These are phyloP conservation scores for Abrus pulchellus DNA, from an alignment of 306 rosid genomes.

Conservation along the genomic window DNA sequence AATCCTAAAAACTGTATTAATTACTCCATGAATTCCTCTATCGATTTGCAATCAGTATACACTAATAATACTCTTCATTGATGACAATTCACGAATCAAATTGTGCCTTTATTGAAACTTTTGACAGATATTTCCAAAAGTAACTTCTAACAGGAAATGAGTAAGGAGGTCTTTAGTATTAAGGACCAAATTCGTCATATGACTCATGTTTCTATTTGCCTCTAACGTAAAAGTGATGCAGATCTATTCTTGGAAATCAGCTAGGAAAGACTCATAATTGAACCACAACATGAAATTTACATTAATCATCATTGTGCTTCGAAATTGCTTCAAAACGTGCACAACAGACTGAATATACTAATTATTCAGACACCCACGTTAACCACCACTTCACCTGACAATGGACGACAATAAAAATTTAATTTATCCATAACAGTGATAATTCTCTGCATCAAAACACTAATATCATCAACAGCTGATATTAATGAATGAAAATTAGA, in stretches of 20 bases:
- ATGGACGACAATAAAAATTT: background rate
- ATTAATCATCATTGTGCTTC: slow-evolving; percentile 41
- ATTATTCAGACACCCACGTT: slow-evolving; percentile 41
- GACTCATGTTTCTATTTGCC: background rate
- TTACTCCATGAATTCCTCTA: background rate
- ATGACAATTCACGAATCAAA: background rate
- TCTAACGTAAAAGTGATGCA: slow-evolving; percentile 24
- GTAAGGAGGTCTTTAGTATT: no score
- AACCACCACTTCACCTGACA: slow-evolving; percentile 15
- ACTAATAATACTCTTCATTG: background rate
- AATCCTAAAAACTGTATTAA: background rate
- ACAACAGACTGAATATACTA: slow-evolving; percentile 8
- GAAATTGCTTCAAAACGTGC: slow-evolving; percentile 49
- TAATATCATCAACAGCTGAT: background rate
- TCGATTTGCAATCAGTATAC: slow-evolving; percentile 14
- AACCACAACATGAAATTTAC: slow-evolving; percentile 16
- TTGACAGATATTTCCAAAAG: background rate
- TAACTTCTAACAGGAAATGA: background rate
- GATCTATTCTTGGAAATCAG: slow-evolving; percentile 19
- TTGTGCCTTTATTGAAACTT: background rate
- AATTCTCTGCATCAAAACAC: background rate
- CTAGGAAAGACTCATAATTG: slow-evolving; percentile 42
- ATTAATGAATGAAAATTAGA: background rate
- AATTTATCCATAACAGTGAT: background rate
- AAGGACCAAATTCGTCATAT: background rate